Conservation (phyloP, 2,329 filamentous ascomycete genomes). For the Truncatella angustata region DNA sequence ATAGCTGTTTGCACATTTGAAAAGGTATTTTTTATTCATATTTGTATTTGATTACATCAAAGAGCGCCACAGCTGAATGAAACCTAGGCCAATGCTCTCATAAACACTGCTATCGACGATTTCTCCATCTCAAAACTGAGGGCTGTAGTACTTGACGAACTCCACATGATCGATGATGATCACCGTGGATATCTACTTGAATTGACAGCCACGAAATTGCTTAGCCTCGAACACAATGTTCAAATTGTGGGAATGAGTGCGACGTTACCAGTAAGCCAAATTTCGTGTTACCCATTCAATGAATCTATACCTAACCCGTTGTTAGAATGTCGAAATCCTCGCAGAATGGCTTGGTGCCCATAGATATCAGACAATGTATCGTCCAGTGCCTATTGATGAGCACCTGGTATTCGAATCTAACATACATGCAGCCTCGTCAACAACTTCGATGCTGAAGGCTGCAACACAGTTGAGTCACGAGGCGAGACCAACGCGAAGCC, state of each 20-base stretch:
- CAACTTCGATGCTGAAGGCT: constrained; percentile 56
- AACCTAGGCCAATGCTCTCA: constrained; percentile 66
- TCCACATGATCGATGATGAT: constrained; percentile 81
- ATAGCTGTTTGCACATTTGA: constrained; percentile 79
- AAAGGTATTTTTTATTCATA: too few relatives aligned
- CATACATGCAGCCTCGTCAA: constrained; percentile 62
- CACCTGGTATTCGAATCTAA: constrained; percentile 69
- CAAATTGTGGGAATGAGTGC: constrained; percentile 81
- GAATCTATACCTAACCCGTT: background rate
- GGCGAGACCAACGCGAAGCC: constrained; percentile 30
- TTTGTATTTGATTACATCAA: too few relatives aligned
- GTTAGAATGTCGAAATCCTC: constrained; percentile 66
- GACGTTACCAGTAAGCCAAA: constrained; percentile 61
- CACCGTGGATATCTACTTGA: constrained; percentile 74
- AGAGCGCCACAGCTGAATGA: too few relatives aligned
- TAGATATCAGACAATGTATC: constrained; percentile 70
- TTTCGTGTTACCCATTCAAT: background rate
- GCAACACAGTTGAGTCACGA: constrained; percentile 47
- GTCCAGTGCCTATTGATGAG: constrained; percentile 73
- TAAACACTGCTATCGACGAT: constrained; percentile 73
- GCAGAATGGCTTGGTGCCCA: constrained; percentile 69
- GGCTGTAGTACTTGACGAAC: constrained; percentile 70
- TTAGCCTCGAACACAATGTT: constrained; percentile 64
- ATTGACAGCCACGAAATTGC: constrained; percentile 69
- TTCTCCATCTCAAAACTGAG: constrained; percentile 62